A percentile compares a stretch with the other conserved stretches of the same genome.
These are phyloP conservation scores for Epichloe amarillans DNA, from an alignment of 2,329 filamentous ascomycete genomes.

Conservation along the genomic window DNA sequence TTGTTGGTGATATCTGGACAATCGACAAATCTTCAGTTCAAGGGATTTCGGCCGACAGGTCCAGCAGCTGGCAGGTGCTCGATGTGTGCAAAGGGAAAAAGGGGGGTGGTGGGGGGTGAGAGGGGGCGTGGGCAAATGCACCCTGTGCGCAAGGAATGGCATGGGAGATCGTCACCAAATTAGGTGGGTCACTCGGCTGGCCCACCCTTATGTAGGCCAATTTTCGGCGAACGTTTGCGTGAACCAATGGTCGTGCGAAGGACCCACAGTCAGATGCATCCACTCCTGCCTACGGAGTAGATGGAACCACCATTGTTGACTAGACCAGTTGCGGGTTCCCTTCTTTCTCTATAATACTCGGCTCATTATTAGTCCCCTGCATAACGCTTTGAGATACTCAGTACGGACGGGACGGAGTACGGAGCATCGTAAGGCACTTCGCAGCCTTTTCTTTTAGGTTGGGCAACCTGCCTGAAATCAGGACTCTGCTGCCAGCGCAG, in stretches of 20 bases:
- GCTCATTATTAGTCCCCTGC: neutral
- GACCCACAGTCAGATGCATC: neutral
- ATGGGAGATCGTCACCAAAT: slow-evolving; percentile 3
- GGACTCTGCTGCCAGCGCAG: too few species aligned
- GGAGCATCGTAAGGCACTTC: too few species aligned
- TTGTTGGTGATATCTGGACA: neutral
- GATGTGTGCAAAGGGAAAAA: neutral
- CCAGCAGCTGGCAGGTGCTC: neutral
- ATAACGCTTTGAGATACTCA: neutral
- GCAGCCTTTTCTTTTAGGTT: too few species aligned
- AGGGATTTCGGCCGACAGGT: slow-evolving; percentile 5
- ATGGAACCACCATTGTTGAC: slow-evolving; percentile 1
- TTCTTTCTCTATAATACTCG: neutral
- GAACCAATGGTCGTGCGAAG: neutral
- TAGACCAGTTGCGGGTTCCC: neutral
- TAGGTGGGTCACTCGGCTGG: neutral
- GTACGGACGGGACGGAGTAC: too few species aligned
- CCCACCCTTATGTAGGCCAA: neutral
- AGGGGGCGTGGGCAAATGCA: neutral
- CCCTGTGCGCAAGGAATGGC: neutral
- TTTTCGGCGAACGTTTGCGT: slow-evolving; percentile 3
- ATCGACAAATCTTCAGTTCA: neutral
- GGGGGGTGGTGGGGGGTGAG: neutral
- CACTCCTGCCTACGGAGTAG: neutral
- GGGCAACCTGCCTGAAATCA: too few species aligned